Evolutionary conservation across 2,329 filamentous ascomycete genomes (phyloP).

Genomic region (Raffaelea deltoideospora): DNA sequence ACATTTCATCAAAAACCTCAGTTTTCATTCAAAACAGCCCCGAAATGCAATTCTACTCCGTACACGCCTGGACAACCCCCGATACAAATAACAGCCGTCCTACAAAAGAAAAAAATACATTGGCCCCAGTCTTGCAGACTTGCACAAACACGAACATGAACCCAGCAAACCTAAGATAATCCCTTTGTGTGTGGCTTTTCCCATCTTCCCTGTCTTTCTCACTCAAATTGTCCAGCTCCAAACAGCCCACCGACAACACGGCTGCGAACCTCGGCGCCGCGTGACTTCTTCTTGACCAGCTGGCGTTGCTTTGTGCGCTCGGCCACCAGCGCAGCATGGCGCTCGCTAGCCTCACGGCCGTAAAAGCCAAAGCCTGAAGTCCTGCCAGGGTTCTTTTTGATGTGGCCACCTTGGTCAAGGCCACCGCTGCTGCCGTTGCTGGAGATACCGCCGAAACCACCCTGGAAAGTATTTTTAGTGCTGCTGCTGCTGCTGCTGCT

Average conservation of each 20-base stretch:
- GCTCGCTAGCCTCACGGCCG: slow-evolving; percentile 43
- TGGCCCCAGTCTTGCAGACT: no score
- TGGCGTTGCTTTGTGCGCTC: slow-evolving; percentile 44
- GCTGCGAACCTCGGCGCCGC: slow-evolving; percentile 39
- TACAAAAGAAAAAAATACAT: no score
- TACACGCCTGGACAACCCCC: no score
- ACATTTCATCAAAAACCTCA: no score
- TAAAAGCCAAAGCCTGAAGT: slow-evolving; percentile 46
- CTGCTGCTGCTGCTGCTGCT: not conserved
- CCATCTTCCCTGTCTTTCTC: no score
- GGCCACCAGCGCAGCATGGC: slow-evolving; percentile 34
- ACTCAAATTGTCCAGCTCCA: slow-evolving; percentile 40
- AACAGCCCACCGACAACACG: slow-evolving; percentile 44
- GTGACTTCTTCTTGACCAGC: slow-evolving; percentile 40
- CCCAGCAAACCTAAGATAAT: no score
- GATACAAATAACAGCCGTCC: no score
- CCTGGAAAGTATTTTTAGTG: no score
- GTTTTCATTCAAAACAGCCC: no score
- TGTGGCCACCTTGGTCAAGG: slow-evolving; percentile 9
- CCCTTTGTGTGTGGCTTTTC: no score
- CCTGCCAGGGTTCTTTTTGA: slow-evolving; percentile 43
- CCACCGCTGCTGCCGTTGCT: slow-evolving; percentile 11
- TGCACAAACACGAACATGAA: no score
- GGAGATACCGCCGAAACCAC: not conserved
- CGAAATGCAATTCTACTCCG: no score